Percentiles rank a stretch among this genome's conserved stretches.
Conservation (phyloP, 441 rosid species). For the Viola pubescens region DNA sequence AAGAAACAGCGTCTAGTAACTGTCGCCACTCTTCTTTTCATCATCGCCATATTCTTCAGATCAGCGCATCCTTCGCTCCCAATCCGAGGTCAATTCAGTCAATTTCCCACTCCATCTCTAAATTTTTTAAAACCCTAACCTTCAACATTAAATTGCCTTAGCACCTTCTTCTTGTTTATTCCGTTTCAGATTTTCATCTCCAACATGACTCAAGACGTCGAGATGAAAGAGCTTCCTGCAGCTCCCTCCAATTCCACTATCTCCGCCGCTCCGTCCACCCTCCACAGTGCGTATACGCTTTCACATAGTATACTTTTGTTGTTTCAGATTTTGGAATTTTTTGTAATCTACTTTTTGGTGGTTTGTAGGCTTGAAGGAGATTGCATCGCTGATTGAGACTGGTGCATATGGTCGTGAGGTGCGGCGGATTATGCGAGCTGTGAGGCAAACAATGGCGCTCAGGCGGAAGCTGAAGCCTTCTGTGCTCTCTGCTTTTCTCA, state of each 20-base stretch:
- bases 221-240: constrained; percentile 41
- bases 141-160: too few species aligned
- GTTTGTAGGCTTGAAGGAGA: constrained; percentile 60
- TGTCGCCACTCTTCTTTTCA: not conserved
- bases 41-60: not conserved
- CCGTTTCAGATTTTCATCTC: not conserved
- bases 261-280: constrained; percentile 33
- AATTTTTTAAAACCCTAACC: not conserved
- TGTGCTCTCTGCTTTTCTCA: constrained; percentile 39
- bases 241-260: constrained; percentile 28
- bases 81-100: not conserved
- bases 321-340: not conserved
- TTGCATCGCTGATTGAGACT: constrained; percentile 55
- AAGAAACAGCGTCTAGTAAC: constrained; percentile 13
- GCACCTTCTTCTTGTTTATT: not conserved
- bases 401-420: constrained; percentile 57
- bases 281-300: constrained; percentile 30
- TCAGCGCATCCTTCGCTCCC: not conserved
- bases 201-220: constrained; percentile 47
- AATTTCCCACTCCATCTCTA: not conserved
- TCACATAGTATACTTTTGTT: not conserved
- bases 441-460: constrained; percentile 50
- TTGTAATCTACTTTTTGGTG: not conserved
- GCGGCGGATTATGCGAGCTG: constrained; percentile 51
- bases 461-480: constrained; percentile 42